These are phyloP conservation scores for Phytophthora cajani DNA, from an alignment of 352 stramenopile genomes.

Conservation along the genomic window DNA sequence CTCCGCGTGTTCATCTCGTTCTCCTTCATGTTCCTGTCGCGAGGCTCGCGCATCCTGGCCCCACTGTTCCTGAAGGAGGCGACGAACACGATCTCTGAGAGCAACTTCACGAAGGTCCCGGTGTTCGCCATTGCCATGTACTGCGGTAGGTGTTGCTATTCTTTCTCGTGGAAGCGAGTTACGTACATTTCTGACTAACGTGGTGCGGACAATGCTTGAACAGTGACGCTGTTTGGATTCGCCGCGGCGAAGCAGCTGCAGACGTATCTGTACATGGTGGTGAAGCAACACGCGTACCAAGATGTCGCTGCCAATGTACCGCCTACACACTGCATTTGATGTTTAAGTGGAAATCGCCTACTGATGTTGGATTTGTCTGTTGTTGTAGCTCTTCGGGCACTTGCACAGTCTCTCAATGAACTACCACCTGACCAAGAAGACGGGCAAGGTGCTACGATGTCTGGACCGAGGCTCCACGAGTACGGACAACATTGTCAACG, in stretches of 20 bases:
- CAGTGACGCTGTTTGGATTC: constrained; percentile 69
- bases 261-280: constrained; percentile 92
- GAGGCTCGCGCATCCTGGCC: constrained; percentile 68
- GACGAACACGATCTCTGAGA: constrained; percentile 60
- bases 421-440: constrained; percentile 97
- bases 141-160: constrained; percentile 45
- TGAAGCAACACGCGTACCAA: constrained; percentile 97
- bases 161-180: not conserved
- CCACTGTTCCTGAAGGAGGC: constrained; percentile 79
- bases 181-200: not conserved
- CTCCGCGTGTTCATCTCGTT: constrained; percentile 71
- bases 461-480: constrained; percentile 88
- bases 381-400: constrained; percentile 89
- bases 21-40: constrained; percentile 72
- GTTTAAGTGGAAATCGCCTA: too few species aligned
- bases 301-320: constrained; percentile 87
- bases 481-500: constrained; percentile 95
- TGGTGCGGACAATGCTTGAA: not conserved
- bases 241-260: constrained; percentile 95
- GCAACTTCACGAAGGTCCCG: constrained; percentile 47
- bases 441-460: constrained; percentile 94
- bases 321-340: too few species aligned
- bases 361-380: not conserved
- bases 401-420: constrained; percentile 96
- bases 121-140: constrained; percentile 62